Evolutionary conservation across 352 stramenopile genomes (phyloP).

Genomic region (Phytophthora sp.): DNA sequence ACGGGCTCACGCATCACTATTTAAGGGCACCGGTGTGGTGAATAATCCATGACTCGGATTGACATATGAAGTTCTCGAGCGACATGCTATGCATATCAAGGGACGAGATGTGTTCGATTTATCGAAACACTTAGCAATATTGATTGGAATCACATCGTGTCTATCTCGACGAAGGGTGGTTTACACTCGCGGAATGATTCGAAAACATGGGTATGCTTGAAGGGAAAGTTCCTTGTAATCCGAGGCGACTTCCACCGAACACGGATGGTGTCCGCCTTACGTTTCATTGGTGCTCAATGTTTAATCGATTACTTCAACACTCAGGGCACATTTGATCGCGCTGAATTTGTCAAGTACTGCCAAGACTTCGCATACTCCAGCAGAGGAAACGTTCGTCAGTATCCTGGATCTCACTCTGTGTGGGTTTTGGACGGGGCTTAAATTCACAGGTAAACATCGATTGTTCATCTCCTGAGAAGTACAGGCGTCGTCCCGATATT

Average conservation of each 20-base stretch:
- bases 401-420: slow-evolving; percentile 29
- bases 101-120: background rate
- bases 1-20: background rate
- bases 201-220: too few relatives aligned
- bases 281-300: slow-evolving; percentile 24
- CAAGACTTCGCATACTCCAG: slow-evolving; percentile 22
- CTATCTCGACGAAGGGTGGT: background rate
- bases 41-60: background rate
- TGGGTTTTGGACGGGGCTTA: slow-evolving; percentile 40
- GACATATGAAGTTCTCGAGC: background rate
- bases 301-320: slow-evolving; percentile 36
- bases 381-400: slow-evolving; percentile 10
- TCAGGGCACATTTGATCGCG: slow-evolving; percentile 35
- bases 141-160: too few relatives aligned
- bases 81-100: background rate
- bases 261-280: slow-evolving; percentile 29
- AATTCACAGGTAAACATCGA: slow-evolving; percentile 35
- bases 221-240: too few relatives aligned
- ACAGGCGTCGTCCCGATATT: slow-evolving; percentile 34
- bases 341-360: slow-evolving; percentile 33
- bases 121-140: background rate
- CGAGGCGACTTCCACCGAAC: slow-evolving; percentile 25
- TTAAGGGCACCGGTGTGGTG: background rate
- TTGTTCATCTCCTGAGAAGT: slow-evolving; percentile 34
- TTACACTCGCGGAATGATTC: background rate